phyloP scores from a whole-genome alignment of 805 yeast genomes.

The Kluyveromyces aestuarii region DNA sequence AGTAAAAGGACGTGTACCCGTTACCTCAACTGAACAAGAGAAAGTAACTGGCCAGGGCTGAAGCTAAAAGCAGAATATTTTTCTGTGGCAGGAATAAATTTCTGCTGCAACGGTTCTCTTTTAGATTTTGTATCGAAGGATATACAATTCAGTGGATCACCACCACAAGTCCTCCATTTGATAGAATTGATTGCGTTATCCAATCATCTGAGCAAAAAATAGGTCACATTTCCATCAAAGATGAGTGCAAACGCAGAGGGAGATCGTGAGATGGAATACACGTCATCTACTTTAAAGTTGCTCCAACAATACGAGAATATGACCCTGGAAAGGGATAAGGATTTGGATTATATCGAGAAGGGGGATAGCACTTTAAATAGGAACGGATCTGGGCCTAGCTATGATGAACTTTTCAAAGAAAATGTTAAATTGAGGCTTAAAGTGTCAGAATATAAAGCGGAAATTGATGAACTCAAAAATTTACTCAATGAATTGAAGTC shows the following conservation, averaged over 20 bases:
- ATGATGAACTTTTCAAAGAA: conserved; percentile 26
- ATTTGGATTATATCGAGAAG: conserved; percentile 21
- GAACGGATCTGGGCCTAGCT: conserved; percentile 9
- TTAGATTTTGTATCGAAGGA: neutral
- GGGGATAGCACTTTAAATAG: conserved; percentile 4
- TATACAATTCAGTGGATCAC: neutral
- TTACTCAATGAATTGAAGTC: conserved; percentile 10
- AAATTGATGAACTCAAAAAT: conserved; percentile 13
- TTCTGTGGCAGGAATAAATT: neutral
- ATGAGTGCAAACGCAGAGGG: neutral
- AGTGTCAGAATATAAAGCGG: conserved; percentile 18
- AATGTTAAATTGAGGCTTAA: conserved; percentile 21
- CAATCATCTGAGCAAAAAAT: neutral
- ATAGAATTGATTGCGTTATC: neutral
- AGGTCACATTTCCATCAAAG: conserved; percentile 2
- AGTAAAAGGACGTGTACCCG: neutral
- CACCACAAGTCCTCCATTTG: neutral
- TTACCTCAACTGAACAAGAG: neutral
- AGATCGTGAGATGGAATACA: neutral
- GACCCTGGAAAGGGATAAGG: conserved; percentile 20
- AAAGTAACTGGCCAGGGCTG: neutral
- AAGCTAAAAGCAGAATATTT: neutral
- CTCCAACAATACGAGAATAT: conserved; percentile 24
- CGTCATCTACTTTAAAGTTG: conserved; percentile 16
- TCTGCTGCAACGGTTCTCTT: neutral